Base-by-base conservation (phyloP, 2,329 filamentous ascomycete genomes). In the Dryadomyces quercivorus region DNA sequence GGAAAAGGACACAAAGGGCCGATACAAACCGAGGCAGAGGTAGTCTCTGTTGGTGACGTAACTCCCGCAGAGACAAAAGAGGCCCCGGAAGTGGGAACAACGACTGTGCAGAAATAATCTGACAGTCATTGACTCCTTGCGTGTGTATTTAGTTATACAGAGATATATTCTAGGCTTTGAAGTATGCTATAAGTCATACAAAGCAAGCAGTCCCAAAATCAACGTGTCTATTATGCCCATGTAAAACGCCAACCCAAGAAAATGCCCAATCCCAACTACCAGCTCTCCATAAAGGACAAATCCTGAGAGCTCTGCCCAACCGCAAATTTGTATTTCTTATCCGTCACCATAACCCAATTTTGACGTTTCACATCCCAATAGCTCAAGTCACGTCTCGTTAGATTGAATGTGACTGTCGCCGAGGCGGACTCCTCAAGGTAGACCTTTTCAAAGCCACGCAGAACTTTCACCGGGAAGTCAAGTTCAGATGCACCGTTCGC, bases 391-490 rank as follows among this genome's bases (percentile, higher is more conserved):
- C 76, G 72, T 20, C 76, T 67, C 18, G 68, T 75, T 22, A 81
- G 59, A n/a, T 67, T 63, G 56, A 80, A 68, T 0, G 55, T 65
- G 15, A 76, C 66, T 2, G 63, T 68, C 80, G 62, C 63, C 2
- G 64, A 67, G 52, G 72, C 66, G 0, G 73, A 74, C 0, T 75
- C 72, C 4, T 73, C 69, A 16, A 89, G 66, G 26, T 70, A 65
- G 2, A 86, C 70, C 71, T 90, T 89, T 58, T 85, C 82, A 63
- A 90, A 90, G 34, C 85, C 85, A 15, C 86, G 77, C 20, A 90
- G 72, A n/a, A 83, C 81, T 55, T 76, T 75, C 2, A 81, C 66
- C 5, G 59, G 59, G 26, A 59, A 61, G 20, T 60, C 59, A 2
- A 60, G 54, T 5, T 48, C 53, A 0, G 18, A 49, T 36, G 51